Evolutionary conservation across 2,329 filamentous ascomycete genomes (phyloP).

Genomic region (Hymenoscyphus repandus): DNA sequence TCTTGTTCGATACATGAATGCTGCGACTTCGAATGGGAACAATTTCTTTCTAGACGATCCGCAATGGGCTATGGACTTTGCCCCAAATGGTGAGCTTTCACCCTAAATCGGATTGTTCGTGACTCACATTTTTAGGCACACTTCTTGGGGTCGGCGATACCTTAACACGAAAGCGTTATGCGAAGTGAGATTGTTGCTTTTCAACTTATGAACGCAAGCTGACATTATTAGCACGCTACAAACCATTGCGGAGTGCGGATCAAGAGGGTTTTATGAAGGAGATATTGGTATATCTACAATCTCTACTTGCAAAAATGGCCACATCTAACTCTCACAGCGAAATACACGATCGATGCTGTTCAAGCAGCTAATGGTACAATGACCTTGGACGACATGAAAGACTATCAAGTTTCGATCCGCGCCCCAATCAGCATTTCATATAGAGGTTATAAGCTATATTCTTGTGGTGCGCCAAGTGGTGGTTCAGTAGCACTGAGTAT

Average conservation of each 20-base stretch:
- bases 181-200: conserved; percentile 35
- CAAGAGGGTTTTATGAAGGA: conserved; percentile 58
- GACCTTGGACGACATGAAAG: conserved; percentile 53
- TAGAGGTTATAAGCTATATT: conserved; percentile 64
- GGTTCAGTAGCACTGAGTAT: conserved; percentile 64
- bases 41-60: conserved; percentile 58
- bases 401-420: conserved; percentile 62
- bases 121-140: conserved; percentile 36
- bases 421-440: conserved; percentile 59
- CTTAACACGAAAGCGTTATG: conserved; percentile 61
- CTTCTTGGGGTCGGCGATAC: conserved; percentile 54
- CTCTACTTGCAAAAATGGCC: neutral
- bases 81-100: conserved; percentile 50
- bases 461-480: conserved; percentile 68
- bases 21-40: conserved; percentile 37
- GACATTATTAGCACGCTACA: conserved; percentile 49
- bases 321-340: conserved; percentile 34
- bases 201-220: neutral
- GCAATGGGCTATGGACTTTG: conserved; percentile 64
- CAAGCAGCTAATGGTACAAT: conserved; percentile 58
- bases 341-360: conserved; percentile 54
- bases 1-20: conserved; percentile 66
- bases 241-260: conserved; percentile 52
- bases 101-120: neutral
- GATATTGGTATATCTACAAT: conserved; percentile 36